These are phyloP conservation scores for Garcia nutans DNA, from an alignment of 345 rosid species.

Conservation along the genomic window DNA sequence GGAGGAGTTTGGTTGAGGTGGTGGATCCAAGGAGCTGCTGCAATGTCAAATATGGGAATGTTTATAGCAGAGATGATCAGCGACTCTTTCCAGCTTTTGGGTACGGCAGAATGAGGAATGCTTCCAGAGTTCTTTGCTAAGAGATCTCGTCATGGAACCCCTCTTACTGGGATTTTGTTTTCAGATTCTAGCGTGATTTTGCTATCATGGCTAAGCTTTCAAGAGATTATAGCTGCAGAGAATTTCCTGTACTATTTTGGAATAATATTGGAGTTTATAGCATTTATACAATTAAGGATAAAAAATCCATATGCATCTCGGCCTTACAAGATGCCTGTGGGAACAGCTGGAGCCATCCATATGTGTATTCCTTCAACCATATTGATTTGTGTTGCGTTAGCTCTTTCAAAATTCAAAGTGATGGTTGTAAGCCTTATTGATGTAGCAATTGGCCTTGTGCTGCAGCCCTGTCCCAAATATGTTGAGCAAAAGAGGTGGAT, in stretches of 20 bases:
- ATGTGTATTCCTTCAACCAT: conserved; percentile 70
- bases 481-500: conserved; percentile 56
- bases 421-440: conserved; percentile 49
- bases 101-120: conserved; percentile 78
- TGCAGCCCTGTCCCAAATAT: conserved; percentile 51
- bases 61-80: conserved; percentile 80
- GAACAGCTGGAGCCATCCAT: conserved; percentile 57
- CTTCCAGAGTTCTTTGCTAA: conserved; percentile 61
- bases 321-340: conserved; percentile 68
- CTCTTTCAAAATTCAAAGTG: conserved; percentile 55
- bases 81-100: conserved; percentile 74
- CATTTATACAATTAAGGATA: conserved; percentile 54
- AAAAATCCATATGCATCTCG: conserved; percentile 52
- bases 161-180: conserved; percentile 56
- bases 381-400: conserved; percentile 53
- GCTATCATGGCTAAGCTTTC: conserved; percentile 71
- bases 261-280: conserved; percentile 72
- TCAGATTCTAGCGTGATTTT: conserved; percentile 68
- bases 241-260: conserved; percentile 72
- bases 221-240: conserved; percentile 71
- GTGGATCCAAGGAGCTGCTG: conserved; percentile 81
- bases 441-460: conserved; percentile 51
- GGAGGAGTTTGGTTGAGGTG: conserved; percentile 73
- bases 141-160: conserved; percentile 66
- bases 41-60: conserved; percentile 73